Evolutionary conservation across 148 eudicot species (phyloP), one percentile per base, ranked within the genome.

Genomic region (Rhododendron williamsianum): DNA sequence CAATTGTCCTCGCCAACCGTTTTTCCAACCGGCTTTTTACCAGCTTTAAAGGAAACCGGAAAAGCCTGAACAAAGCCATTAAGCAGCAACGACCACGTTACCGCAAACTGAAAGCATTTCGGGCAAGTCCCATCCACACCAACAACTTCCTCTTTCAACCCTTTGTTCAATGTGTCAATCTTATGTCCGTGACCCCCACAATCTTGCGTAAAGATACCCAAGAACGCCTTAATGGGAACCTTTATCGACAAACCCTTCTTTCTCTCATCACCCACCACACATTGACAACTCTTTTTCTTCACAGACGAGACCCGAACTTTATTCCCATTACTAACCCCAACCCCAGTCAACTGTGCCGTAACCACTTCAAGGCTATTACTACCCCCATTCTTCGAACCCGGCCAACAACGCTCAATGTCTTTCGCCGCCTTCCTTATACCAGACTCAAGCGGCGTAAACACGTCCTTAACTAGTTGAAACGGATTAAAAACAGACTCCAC

Each of bases 91-190:
- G 98, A 94, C 94, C 98, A 91, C 10, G 92, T 91, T 82, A 96
- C 89, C 25, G 92, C 95, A 91, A 95, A 91, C 87, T 93, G 91
- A 87, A 95, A 90, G 88, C 98, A 97, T 81, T 95, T 97, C 72
- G 86, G 58, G 74, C 96, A 94, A 35, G 92, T 82, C 38, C 80
- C 93, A 83, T 91, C 90, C 83, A 88, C 92, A 56, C 91, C 89
- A 30, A 46, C 88, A 80, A 84, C 84, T 84, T 85, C 88, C 85
- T 88, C 93, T 51, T 89, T 90, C 82, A 88, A 78, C 84, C 87
- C 88, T 79, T 90, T 89, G 65, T 86, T 87, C 1, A 72, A 36
- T 85, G 45, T 86, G 87, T 86, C 89, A 19, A 43, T 88, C 83
- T 86, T 87, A 73, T 76, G 82, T 49, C 90, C 92, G 54, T 72